These are phyloP conservation scores for Withania somnifera DNA, from an alignment of 305 asterid species.

Conservation along the genomic window DNA sequence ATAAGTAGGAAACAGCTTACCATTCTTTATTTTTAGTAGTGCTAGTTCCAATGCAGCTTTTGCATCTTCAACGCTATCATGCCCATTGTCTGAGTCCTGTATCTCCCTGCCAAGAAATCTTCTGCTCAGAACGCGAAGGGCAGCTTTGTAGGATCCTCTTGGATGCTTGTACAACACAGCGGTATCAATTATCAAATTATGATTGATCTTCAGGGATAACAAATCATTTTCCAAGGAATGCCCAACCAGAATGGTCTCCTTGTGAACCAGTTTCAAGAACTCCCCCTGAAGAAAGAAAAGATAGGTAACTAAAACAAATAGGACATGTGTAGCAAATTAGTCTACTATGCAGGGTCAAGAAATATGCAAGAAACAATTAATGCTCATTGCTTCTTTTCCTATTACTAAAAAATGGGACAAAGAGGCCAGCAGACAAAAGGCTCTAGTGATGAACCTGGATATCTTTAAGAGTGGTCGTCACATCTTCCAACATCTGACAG, in stretches of 20 bases:
- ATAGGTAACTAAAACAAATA: slow-evolving; percentile 8
- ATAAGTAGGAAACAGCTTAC: slow-evolving; percentile 20
- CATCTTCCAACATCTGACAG: slow-evolving; percentile 56
- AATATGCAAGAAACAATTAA: neutral
- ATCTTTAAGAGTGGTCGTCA: slow-evolving; percentile 73
- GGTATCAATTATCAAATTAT: slow-evolving; percentile 80
- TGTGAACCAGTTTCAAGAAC: slow-evolving; percentile 59
- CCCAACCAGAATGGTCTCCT: slow-evolving; percentile 86
- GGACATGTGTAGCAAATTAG: neutral
- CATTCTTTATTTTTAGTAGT: slow-evolving; percentile 59
- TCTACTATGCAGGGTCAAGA: neutral
- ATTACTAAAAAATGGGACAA: neutral
- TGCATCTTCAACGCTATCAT: slow-evolving; percentile 91
- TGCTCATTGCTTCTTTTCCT: neutral
- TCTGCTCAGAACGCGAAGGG: slow-evolving; percentile 73
- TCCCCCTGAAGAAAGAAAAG: slow-evolving; percentile 49
- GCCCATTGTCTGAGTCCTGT: slow-evolving; percentile 85
- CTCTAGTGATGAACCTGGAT: slow-evolving; percentile 52
- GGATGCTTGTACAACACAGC: slow-evolving; percentile 85
- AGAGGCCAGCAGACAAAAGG: neutral
- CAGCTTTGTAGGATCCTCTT: slow-evolving; percentile 73
- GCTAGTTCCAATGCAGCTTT: slow-evolving; percentile 89
- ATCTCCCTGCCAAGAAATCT: slow-evolving; percentile 71
- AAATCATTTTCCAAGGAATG: slow-evolving; percentile 95
- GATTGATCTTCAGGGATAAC: slow-evolving; percentile 64